Evolutionary conservation across 345 rosid genomes (phyloP).

Genomic region (Luvunga scandens): DNA sequence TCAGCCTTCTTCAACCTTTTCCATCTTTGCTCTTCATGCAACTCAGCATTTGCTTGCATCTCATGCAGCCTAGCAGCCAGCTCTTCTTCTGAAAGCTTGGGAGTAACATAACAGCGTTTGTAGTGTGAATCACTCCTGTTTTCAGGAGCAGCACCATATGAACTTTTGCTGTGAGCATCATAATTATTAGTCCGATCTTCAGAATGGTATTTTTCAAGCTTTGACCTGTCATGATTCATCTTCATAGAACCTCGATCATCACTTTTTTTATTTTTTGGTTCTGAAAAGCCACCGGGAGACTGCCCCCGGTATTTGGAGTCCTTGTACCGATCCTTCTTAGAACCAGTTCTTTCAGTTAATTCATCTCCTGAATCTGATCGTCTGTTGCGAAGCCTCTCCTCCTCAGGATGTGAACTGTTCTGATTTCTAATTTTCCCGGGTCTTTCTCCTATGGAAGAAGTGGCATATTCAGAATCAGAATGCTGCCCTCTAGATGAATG

Average conservation of each 20-base stretch:
- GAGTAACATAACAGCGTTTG: constrained; percentile 36
- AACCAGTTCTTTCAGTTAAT: constrained; percentile 32
- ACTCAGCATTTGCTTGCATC: constrained; percentile 87
- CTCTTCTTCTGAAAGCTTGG: constrained; percentile 83
- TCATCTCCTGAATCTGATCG: constrained; percentile 38
- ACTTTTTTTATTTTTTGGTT: constrained; percentile 24
- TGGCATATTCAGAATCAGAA: constrained; percentile 31
- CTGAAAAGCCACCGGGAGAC: constrained; percentile 25
- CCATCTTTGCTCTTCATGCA: constrained; percentile 95
- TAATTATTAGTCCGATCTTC: constrained; percentile 17
- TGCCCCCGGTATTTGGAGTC: constrained; percentile 31
- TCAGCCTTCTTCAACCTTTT: constrained; percentile 82
- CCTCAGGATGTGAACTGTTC: constrained; percentile 29
- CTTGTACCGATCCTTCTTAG: constrained; percentile 24
- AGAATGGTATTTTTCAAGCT: constrained; percentile 30
- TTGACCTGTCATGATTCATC: constrained; percentile 36
- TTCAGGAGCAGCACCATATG: constrained; percentile 15
- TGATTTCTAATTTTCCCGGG: constrained; percentile 20
- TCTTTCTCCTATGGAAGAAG: constrained; percentile 29
- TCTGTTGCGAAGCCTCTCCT: constrained; percentile 29
- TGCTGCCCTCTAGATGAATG: constrained; percentile 35
- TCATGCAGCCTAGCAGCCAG: constrained; percentile 70
- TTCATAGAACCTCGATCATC: constrained; percentile 25
- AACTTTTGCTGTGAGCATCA: constrained; percentile 23
- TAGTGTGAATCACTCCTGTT: constrained; percentile 28